Conservation (phyloP, 495 filamentous ascomycete genomes). For the Penicillium lagena region DNA sequence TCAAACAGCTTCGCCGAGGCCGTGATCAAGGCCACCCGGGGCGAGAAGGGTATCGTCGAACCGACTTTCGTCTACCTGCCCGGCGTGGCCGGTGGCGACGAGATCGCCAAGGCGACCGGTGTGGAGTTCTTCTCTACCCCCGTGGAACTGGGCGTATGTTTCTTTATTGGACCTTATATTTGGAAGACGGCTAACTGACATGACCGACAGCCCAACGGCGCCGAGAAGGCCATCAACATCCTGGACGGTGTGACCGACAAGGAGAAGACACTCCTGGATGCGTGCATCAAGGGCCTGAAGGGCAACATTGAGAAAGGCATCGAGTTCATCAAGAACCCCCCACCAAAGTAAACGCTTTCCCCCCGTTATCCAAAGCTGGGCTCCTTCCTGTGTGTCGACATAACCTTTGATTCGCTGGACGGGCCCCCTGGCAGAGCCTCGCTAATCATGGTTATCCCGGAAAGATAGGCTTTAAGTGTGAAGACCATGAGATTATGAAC, state of each 20-base stretch:
- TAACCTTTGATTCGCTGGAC: too few relatives aligned
- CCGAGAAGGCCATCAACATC: slow-evolving; percentile 73
- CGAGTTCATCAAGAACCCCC: slow-evolving; percentile 79
- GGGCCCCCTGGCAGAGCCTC: slow-evolving; percentile 18
- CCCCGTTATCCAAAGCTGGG: slow-evolving; percentile 9
- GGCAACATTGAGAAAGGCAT: slow-evolving; percentile 92
- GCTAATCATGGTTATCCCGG: slow-evolving; percentile 34
- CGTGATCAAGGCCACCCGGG: slow-evolving; percentile 79
- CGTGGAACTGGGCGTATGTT: slow-evolving; percentile 85
- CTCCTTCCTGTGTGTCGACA: too few relatives aligned
- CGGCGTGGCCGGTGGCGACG: slow-evolving; percentile 81
- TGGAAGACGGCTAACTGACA: slow-evolving; percentile 8
- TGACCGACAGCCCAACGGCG: slow-evolving; percentile 63
- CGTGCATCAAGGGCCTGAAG: slow-evolving; percentile 66
- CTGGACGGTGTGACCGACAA: slow-evolving; percentile 64
- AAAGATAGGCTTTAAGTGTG: slow-evolving; percentile 43
- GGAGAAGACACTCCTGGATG: slow-evolving; percentile 82
- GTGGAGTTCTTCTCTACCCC: slow-evolving; percentile 94
- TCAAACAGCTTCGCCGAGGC: slow-evolving; percentile 75
- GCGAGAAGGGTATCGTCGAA: slow-evolving; percentile 87
- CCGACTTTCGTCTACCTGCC: slow-evolving; percentile 92
- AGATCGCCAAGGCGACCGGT: slow-evolving; percentile 72
- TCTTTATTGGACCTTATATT: not conserved
- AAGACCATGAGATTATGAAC: slow-evolving; percentile 24
- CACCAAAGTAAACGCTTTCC: slow-evolving; percentile 57